Conservation (phyloP, 108 stramenopile species). For the Cyclostephanos tholiformis region DNA sequence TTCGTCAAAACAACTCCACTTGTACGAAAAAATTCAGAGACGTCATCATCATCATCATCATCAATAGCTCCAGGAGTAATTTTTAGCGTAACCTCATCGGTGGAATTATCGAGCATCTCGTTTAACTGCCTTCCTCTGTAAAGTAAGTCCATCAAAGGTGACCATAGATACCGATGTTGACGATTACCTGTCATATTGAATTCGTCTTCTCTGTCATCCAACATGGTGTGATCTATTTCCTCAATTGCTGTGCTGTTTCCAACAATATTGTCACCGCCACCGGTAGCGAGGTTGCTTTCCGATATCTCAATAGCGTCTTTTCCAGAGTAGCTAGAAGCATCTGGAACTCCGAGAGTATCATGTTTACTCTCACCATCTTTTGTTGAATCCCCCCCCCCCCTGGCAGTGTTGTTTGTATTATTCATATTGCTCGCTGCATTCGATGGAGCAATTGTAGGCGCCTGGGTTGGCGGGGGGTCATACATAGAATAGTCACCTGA, state of each 20-base stretch:
- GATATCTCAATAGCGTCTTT: slow-evolving; percentile 7
- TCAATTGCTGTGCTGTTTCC: background rate
- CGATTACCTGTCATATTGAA: background rate
- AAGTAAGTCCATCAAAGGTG: background rate
- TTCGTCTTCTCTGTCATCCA: slow-evolving; percentile 1
- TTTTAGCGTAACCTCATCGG: slow-evolving; percentile 12
- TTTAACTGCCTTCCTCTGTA: background rate
- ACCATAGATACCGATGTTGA: slow-evolving; percentile 3
- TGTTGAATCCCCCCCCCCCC: background rate
- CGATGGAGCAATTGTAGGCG: slow-evolving; percentile 31
- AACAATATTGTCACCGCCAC: slow-evolving; percentile 9
- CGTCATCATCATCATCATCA: slow-evolving; percentile 14
- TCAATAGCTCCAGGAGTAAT: slow-evolving; percentile 7
- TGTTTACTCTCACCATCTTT: slow-evolving; percentile 8
- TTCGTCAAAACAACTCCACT: slow-evolving; percentile 5
- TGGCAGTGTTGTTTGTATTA: background rate
- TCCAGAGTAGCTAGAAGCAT: slow-evolving; percentile 5
- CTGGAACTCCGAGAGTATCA: background rate
- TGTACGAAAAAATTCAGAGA: background rate
- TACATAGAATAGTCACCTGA: slow-evolving; percentile 10
- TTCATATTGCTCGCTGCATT: slow-evolving; percentile 3
- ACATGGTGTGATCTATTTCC: background rate
- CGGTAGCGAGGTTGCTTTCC: background rate
- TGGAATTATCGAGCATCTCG: slow-evolving; percentile 4
- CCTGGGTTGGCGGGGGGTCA: slow-evolving; percentile 6